Evolutionary conservation across 306 rosid species (phyloP), one percentile per base, ranked within the genome.

Genomic region (Begonia peltatifolia): DNA sequence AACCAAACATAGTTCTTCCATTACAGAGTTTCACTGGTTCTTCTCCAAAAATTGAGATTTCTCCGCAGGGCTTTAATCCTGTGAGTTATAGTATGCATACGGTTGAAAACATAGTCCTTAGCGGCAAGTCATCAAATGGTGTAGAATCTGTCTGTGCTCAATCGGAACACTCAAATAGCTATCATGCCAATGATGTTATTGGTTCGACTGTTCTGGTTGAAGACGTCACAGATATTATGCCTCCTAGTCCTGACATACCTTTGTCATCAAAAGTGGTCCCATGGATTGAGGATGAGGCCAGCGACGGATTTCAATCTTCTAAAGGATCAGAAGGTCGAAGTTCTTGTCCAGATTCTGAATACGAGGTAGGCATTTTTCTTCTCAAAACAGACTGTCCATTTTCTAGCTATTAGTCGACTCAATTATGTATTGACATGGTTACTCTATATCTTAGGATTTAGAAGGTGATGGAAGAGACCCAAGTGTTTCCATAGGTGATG

Each of bases 21-120:
- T 36, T 66, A 66, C 84, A 85, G 97, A 69, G 69, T 68, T 46
- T 55, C 61, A 54, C 62, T 64, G 62, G 61, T 60, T 30, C 60
- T 54, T 58, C 71, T 70, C 68, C 77, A 58, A 44, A 54, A 41
- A 66, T 62, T 50, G 88, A 77, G 52, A 63, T 12, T 68, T 56
- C 53, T 73, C 50, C 38, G 47, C 56, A 59, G 50, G 56, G 53
- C 46, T 67, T 68, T 38, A 70, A 65, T 58, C 67, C 53, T 53
- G 54, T 62, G 50, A 60, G 15, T 41, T 57, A 46, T 62, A 62
- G 63, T 15, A 56, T 54, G 51, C 56, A 60, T 53, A 61, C 67
- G 58, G 71, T 70, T 54, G 76, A 69, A 59, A 68, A 52, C 49
- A 42, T 14, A 42, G 58, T 52, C 57, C 43, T 18, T 36, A 22